Percentiles rank a stretch among this genome's conserved stretches.
These are phyloP conservation scores for Schizonepeta tenuifolia DNA, from an alignment of 257 asterid genomes.

Conservation along the genomic window DNA sequence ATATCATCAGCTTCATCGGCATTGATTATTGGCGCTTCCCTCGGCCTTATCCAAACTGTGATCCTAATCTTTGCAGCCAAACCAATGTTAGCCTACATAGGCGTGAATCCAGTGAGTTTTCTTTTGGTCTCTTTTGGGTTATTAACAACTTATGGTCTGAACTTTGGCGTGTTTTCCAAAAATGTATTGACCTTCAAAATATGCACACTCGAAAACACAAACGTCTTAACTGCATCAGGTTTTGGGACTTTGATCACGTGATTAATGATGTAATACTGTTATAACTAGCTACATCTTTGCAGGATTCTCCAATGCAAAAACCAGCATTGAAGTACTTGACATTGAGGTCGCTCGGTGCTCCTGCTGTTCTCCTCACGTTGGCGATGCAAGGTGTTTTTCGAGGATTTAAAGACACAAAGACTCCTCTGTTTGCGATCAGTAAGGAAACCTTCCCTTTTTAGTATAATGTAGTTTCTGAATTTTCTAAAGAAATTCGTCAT, in stretches of 20 bases:
- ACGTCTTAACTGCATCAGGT: not conserved
- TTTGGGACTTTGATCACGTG: not conserved
- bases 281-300: conserved; percentile 8
- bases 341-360: conserved; percentile 62
- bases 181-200: not conserved
- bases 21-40: conserved; percentile 49
- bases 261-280: not conserved
- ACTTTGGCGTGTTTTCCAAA: not conserved
- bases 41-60: conserved; percentile 52
- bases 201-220: no score
- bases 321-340: conserved; percentile 50
- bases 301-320: conserved; percentile 55
- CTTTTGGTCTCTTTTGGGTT: not conserved
- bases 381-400: conserved; percentile 63
- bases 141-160: not conserved
- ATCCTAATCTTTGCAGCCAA: conserved; percentile 52
- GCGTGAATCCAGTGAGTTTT: conserved; percentile 49
- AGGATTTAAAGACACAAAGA: conserved; percentile 59
- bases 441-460: conserved; percentile 15
- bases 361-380: conserved; percentile 63
- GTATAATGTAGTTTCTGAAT: not conserved
- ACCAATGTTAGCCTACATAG: conserved; percentile 53
- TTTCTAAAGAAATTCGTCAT: not conserved
- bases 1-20: conserved; percentile 61
- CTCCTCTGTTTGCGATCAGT: conserved; percentile 55